A percentile compares a stretch with the other conserved stretches of the same genome.
phyloP scores from a whole-genome alignment of 2,329 filamentous ascomycete species.

The Arthrobotrys entomopaga region DNA sequence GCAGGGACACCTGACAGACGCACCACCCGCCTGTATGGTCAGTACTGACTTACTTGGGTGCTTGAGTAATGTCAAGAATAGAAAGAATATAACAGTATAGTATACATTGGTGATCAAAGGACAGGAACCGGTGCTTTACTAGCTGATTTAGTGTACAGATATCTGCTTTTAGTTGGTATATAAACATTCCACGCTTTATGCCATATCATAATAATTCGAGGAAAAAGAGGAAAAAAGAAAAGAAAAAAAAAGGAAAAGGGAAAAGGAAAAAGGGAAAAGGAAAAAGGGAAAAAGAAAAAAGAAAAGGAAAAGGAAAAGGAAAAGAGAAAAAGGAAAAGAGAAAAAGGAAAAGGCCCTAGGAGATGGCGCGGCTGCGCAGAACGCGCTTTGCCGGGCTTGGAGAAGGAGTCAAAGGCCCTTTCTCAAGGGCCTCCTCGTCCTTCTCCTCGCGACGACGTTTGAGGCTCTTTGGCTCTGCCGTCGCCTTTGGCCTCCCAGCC shows the following conservation, averaged over 20 bases:
- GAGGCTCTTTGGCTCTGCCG: neutral
- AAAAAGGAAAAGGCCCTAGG: neutral
- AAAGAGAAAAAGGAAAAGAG: neutral
- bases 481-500: neutral
- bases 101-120: neutral
- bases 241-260: conserved; percentile 15
- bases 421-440: neutral
- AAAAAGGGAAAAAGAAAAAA: neutral
- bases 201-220: too few relatives aligned
- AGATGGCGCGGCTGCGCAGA: neutral
- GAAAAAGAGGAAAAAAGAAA: neutral
- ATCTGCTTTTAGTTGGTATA: neutral
- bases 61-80: neutral
- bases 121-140: neutral
- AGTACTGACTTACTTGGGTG: neutral
- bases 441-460: conserved; percentile 11
- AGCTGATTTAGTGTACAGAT: conserved; percentile 7
- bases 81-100: neutral
- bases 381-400: too few relatives aligned
- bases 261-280: conserved; percentile 6
- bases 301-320: neutral
- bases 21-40: neutral
- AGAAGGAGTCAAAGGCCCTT: neutral
- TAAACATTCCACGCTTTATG: too few relatives aligned
- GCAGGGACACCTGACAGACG: neutral